Evolutionary conservation across 1,284 basidiomycete species (phyloP).

Genomic region (Ustilago cynodontis): DNA sequence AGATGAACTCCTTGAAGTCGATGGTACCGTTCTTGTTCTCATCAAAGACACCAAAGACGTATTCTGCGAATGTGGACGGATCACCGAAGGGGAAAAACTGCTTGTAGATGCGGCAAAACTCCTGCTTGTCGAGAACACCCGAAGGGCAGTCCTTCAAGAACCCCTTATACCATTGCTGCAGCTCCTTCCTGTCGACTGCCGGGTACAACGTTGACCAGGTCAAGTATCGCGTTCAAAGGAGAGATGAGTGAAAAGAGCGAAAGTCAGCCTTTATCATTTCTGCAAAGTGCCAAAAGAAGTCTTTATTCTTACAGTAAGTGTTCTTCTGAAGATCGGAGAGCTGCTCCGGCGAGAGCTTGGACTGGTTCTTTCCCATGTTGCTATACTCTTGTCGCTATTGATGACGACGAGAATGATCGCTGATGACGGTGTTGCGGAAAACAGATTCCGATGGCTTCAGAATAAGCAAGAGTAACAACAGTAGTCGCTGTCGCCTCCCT

Average conservation of each 20-base stretch:
- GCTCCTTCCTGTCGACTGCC: slow-evolving; percentile 97
- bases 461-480: not conserved
- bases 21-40: slow-evolving; percentile 69
- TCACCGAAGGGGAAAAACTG: slow-evolving; percentile 99
- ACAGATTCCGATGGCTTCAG: not conserved
- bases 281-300: not conserved
- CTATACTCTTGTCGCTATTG: slow-evolving; percentile 3
- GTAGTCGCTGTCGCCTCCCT: not conserved
- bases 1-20: slow-evolving; percentile 86
- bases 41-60: slow-evolving; percentile 85
- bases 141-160: slow-evolving; percentile 99
- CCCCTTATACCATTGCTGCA: slow-evolving; percentile 99
- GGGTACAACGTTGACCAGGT: not conserved
- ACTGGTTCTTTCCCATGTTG: slow-evolving; percentile 91
- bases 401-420: not conserved
- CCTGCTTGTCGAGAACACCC: slow-evolving; percentile 93
- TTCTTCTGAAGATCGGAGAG: slow-evolving; percentile 96
- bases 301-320: slow-evolving; percentile 85
- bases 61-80: slow-evolving; percentile 95
- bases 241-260: not conserved
- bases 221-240: not conserved
- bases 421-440: slow-evolving; percentile 17
- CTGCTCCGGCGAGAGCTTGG: slow-evolving; percentile 94
- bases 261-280: slow-evolving; percentile 16
- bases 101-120: slow-evolving; percentile 98